Conservation (phyloP, 2,329 filamentous ascomycete genomes). For the Fusarium domesticum region DNA sequence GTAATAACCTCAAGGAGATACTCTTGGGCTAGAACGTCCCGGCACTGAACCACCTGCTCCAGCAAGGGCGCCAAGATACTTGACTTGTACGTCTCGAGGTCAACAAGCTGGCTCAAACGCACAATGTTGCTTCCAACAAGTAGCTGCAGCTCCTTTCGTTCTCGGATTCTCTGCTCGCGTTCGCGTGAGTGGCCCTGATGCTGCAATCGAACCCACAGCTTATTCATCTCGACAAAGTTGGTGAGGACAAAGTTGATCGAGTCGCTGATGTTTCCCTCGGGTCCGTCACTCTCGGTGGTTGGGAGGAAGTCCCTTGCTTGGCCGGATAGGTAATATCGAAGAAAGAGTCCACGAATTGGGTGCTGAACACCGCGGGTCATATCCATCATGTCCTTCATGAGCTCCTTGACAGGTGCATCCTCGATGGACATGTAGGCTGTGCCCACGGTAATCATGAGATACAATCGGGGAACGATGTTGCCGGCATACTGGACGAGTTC, state of each 20-base stretch:
- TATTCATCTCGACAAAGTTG: slow-evolving; percentile 99
- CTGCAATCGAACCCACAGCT: slow-evolving; percentile 95
- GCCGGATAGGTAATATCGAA: slow-evolving; percentile 93
- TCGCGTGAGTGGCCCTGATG: slow-evolving; percentile 97
- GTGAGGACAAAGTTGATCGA: slow-evolving; percentile 97
- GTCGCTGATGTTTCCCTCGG: slow-evolving; percentile 93
- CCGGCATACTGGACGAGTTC: slow-evolving; percentile 97
- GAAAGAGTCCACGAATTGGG: slow-evolving; percentile 88
- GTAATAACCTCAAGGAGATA: slow-evolving; percentile 98
- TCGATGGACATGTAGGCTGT: slow-evolving; percentile 99
- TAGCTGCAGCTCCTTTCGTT: slow-evolving; percentile 91
- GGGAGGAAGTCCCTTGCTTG: slow-evolving; percentile 90
- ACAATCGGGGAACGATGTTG: slow-evolving; percentile 93
- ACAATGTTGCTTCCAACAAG: slow-evolving; percentile 96
- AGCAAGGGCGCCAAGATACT: slow-evolving; percentile 83
- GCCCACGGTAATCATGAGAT: slow-evolving; percentile 98
- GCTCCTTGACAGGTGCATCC: slow-evolving; percentile 97
- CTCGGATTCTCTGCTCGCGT: slow-evolving; percentile 86
- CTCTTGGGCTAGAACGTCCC: slow-evolving; percentile 94
- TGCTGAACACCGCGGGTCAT: slow-evolving; percentile 99
- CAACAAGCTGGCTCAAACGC: slow-evolving; percentile 89
- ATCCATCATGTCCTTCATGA: slow-evolving; percentile 99
- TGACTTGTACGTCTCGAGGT: slow-evolving; percentile 90
- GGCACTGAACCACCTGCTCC: slow-evolving; percentile 96
- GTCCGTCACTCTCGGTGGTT: slow-evolving; percentile 77